phyloP scores from a whole-genome alignment of 169 alveolate species.

The Eimeria zaria region DNA sequence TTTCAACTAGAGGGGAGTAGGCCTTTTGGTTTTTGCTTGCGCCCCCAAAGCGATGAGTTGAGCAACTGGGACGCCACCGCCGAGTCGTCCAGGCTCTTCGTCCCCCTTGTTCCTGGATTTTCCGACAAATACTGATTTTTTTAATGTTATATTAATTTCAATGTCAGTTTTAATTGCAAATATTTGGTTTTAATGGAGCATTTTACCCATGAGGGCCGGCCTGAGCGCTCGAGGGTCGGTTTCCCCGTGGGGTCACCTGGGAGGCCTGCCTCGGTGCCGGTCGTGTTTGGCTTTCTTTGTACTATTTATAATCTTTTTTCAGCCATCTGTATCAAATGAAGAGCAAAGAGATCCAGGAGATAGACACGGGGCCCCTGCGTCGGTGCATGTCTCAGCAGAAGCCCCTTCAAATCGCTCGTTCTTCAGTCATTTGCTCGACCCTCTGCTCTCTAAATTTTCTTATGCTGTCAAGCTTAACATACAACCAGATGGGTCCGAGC shows the following conservation, averaged over 20 bases:
- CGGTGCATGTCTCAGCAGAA: not conserved
- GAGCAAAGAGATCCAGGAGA: not conserved
- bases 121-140: not conserved
- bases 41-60: not conserved
- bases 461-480: not conserved
- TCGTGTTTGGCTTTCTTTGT: not conserved
- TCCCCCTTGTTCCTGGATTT: not conserved
- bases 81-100: constrained; percentile 17
- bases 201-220: constrained; percentile 34
- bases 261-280: not conserved
- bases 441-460: not conserved
- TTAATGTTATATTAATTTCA: not conserved
- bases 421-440: not conserved
- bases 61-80: constrained; percentile 4
- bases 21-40: not conserved
- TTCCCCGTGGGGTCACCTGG: constrained; percentile 37
- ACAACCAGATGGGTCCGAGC: not conserved
- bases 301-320: not conserved
- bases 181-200: constrained; percentile 3
- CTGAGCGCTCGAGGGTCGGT: constrained; percentile 39
- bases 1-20: not conserved
- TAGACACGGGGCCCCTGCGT: too few species aligned
- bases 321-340: not conserved
- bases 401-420: not conserved
- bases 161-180: not conserved